Evolutionary conservation across 2,329 filamentous ascomycete species (phyloP), one percentile per base, ranked within the genome.

Genomic region (Pseudocercospora fuligena): DNA sequence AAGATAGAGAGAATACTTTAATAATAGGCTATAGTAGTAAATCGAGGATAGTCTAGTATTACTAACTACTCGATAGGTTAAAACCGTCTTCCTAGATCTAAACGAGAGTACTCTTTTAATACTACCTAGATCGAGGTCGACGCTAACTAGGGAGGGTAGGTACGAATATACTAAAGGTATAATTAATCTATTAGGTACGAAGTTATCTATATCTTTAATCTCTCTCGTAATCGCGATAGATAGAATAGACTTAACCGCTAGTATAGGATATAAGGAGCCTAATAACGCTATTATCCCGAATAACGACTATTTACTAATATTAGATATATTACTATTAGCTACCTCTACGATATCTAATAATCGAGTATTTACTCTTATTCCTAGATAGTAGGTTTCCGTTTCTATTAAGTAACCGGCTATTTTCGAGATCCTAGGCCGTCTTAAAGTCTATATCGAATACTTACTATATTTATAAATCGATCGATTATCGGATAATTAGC

Each of bases 31-130:
- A 3, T 6, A 49, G 46, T n/a, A 49, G 46, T n/a, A 49, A 49
- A 49, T 49, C 16, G n/a, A 49, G 46, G 46, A 49, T 49, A 49
- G 46, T 49, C 46, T 49, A 6, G 46, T n/a, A 49, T 49, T 49
- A 6, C 46, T 49, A 6, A 49, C 16, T 49, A 2, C 46, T 49
- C 46, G 46, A 49, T n/a, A n/a, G 46, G 46, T 16, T n/a, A 49
- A 49, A 16, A 49, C 46, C 16, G 46, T 23, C 46, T 49, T 49
- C 46, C 46, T 25, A 8, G 46, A 49, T 49, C 46, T 19, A 49
- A 49, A 49, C 19, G 46, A 49, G 46, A 49, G 19, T 49, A 49
- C 46, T 49, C 46, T 49, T 49, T 49, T 49, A 8, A 49, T 19
- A 49, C 46, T 49, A 19, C 46, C 46, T 11, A 12, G 19, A n/a